A percentile compares a stretch with the other conserved stretches of the same genome.
Conservation (phyloP, 2,329 filamentous ascomycete species). For the Endocalyx cinctus region DNA sequence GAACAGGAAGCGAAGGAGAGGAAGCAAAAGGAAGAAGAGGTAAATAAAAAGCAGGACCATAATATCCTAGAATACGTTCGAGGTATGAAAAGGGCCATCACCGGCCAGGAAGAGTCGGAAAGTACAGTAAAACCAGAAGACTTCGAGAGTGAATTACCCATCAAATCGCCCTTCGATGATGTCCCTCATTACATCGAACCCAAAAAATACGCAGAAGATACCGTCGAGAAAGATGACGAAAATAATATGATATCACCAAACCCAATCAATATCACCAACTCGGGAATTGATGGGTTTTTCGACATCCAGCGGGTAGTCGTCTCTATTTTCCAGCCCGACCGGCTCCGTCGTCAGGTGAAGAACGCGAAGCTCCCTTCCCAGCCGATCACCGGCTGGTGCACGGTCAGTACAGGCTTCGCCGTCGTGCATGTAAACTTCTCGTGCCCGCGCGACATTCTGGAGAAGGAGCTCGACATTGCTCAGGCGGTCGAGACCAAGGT, state of each 20-base stretch:
- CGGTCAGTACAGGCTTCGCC: constrained; percentile 27
- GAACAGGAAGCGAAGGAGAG: too few relatives aligned
- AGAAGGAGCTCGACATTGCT: constrained; percentile 25
- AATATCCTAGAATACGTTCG: too few relatives aligned
- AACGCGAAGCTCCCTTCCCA: constrained; percentile 19
- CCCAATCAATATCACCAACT: constrained; percentile 21
- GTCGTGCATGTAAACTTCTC: constrained; percentile 24
- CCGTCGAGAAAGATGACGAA: too few relatives aligned
- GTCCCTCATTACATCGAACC: too few relatives aligned
- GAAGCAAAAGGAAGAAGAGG: too few relatives aligned
- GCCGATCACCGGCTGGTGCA: constrained; percentile 26
- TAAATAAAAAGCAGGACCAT: too few relatives aligned
- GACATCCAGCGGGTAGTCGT: constrained; percentile 40
- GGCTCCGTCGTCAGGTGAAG: constrained; percentile 19
- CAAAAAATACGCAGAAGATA: too few relatives aligned
- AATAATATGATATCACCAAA: constrained; percentile 27
- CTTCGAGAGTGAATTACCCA: too few relatives aligned
- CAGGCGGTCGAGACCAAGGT: constrained; percentile 21
- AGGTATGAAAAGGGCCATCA: too few relatives aligned
- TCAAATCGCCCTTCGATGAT: too few relatives aligned
- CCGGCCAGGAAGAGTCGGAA: too few relatives aligned
- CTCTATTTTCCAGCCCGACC: constrained; percentile 30
- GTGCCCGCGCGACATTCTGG: constrained; percentile 20
- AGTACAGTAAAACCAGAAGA: too few relatives aligned
- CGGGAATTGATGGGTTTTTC: constrained; percentile 15